Conservation (phyloP, 2,329 filamentous ascomycete genomes). For the Aspergillus pseudoterreus region DNA sequence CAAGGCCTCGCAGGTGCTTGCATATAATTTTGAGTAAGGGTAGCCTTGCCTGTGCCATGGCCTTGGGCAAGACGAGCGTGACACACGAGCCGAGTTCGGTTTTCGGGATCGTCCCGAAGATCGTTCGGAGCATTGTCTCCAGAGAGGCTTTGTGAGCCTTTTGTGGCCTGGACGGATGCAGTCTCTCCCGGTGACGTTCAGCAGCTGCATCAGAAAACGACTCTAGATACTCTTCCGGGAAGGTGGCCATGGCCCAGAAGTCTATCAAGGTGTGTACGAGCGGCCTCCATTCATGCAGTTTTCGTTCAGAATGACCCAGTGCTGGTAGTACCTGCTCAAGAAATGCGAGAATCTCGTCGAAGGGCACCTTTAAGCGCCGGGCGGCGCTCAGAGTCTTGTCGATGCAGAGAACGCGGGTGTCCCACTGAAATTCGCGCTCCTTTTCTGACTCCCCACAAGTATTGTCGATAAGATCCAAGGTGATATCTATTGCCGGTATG, state of each 20-base stretch:
- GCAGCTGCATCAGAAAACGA: not conserved
- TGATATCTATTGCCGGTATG: not conserved
- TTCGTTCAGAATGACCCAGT: not conserved
- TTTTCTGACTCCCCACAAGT: not conserved
- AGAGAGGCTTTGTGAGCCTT: not conserved
- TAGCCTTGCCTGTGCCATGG: not conserved
- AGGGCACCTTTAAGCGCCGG: not conserved
- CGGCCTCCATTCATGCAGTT: not conserved
- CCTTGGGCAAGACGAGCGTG: not conserved
- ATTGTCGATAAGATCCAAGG: not conserved
- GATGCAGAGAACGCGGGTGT: not conserved
- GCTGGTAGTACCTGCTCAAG: not conserved
- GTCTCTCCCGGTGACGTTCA: not conserved
- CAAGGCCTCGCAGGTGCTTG: not conserved
- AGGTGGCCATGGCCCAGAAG: not conserved
- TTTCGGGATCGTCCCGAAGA: not conserved
- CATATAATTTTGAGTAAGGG: not conserved
- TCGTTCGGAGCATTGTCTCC: not conserved
- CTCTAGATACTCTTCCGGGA: not conserved
- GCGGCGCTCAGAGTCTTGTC: not conserved
- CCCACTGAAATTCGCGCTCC: not conserved
- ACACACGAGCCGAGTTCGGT: not conserved
- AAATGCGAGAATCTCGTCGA: not conserved
- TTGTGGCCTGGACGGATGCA: not conserved
- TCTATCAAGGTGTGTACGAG: not conserved